These are phyloP conservation scores for Elsinoe australis DNA, from an alignment of 2,329 filamentous ascomycete genomes.

Conservation along the genomic window DNA sequence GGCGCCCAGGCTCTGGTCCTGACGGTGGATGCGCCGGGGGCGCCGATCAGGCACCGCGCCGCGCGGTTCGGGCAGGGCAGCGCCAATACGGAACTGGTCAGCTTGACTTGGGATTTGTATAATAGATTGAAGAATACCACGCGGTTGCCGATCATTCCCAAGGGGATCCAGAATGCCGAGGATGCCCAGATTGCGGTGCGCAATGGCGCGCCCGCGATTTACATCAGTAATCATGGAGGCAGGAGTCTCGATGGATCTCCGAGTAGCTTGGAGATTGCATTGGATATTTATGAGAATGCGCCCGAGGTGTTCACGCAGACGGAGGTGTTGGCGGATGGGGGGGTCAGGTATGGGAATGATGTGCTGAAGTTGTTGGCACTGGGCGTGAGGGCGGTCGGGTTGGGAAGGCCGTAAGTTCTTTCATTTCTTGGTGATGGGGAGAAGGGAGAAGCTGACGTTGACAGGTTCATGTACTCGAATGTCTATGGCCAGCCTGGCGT, in stretches of 20 bases:
- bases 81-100: conserved; percentile 31
- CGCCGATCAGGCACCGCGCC: conserved; percentile 33
- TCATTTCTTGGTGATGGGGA: too few species aligned
- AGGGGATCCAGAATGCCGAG: conserved; percentile 36
- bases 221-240: conserved; percentile 38
- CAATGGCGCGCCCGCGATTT: conserved; percentile 33
- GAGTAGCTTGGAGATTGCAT: conserved; percentile 64
- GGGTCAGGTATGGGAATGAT: conserved; percentile 35
- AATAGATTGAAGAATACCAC: conserved; percentile 32
- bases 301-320: conserved; percentile 35
- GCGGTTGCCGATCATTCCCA: conserved; percentile 33
- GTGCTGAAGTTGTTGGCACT: conserved; percentile 34
- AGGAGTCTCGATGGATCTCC: conserved; percentile 45
- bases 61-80: conserved; percentile 28
- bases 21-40: conserved; percentile 36
- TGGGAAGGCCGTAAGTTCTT: conserved; percentile 37
- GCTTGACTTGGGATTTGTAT: conserved; percentile 24
- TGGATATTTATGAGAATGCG: conserved; percentile 59
- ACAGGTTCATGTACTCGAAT: conserved; percentile 44
- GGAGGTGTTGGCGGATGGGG: conserved; percentile 37
- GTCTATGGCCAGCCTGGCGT: conserved; percentile 55
- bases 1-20: conserved; percentile 37
- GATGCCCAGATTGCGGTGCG: conserved; percentile 33
- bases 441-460: background rate
- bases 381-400: conserved; percentile 36